Evolutionary conservation across 371 early-diverging fungal genomes (phyloP), one percentile per base, ranked within the genome.

Genomic region (Haplosporangium sp.): DNA sequence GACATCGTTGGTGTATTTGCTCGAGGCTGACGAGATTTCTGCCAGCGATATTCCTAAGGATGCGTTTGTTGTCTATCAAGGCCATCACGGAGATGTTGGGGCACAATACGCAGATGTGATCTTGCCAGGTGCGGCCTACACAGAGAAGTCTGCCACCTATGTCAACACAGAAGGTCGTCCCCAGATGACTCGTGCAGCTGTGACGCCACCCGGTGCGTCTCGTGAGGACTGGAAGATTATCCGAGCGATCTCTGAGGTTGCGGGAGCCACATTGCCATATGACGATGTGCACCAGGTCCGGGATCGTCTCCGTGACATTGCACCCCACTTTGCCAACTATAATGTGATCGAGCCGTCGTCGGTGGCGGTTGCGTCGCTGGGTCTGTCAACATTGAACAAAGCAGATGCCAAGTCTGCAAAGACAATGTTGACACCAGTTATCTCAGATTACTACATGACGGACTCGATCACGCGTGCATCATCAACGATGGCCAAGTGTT

Each of bases 171-270:
- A 98, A 82, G 98, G 97, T 43, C 93, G 96, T 51, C 82, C 95
- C 51, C 96, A 96, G 79, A 83, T 89, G 64, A 95, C 97, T 9
- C 90, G 96, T 56, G 94, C 95, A 51, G 95, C 96, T n/a, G 95
- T 97, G 37, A 87, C 92, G 50, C 90, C 95, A 43, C 96, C 96
- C 8, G 91, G 88, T 42, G 94, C 90, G 47, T 93, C 97, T 16
- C 94, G 97, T 67, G 97, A 96, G 69, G 98, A 98, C 86, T 98
- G 98, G 98, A 95, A 95, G 91, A 96, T 98, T 59, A 85, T 98
- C 64, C 93, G 98, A 54, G 98, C 98, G 7, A 84, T 98, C 48
- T 94, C 96, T 13, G 96, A 98, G 83, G 87, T 95, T 11, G 84
- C 90, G 14, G 96, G 95, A 7, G 81, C 87, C 12, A 82, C 94